phyloP scores from a whole-genome alignment of 257 asterid species.

The Solanum paucissectum region DNA sequence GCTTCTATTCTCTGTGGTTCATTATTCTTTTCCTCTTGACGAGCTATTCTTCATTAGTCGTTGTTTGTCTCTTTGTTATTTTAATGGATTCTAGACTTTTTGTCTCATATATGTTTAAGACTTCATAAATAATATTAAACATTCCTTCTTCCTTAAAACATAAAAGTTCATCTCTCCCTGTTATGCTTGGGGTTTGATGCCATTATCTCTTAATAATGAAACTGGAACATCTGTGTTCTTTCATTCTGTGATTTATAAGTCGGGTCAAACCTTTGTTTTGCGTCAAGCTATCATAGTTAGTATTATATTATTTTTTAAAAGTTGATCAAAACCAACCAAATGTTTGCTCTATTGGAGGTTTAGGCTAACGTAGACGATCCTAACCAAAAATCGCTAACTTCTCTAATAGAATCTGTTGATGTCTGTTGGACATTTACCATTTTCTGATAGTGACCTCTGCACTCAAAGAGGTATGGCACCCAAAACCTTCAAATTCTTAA shows the following conservation, averaged over 20 bases:
- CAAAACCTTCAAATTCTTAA: neutral
- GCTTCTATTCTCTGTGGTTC: neutral
- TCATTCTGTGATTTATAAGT: neutral
- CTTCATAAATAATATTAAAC: neutral
- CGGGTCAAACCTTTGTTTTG: neutral
- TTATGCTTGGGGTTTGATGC: neutral
- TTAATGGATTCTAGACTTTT: neutral
- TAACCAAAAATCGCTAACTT: neutral
- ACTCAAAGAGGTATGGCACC: neutral
- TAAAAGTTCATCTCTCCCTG: neutral
- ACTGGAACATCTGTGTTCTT: neutral
- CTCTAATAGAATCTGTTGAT: neutral
- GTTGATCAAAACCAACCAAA: neutral
- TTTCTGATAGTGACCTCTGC: neutral
- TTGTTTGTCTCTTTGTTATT: neutral
- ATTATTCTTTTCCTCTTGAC: neutral
- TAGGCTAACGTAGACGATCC: neutral
- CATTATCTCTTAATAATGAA: neutral
- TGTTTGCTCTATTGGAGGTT: neutral
- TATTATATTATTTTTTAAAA: neutral
- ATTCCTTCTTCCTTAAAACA: neutral
- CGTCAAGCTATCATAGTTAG: neutral
- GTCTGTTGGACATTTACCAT: neutral
- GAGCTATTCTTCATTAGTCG: neutral
- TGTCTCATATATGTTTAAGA: neutral